Evolutionary conservation across 306 rosid species (phyloP), one percentile per base, ranked within the genome.

Genomic region (Quercus parvula): DNA sequence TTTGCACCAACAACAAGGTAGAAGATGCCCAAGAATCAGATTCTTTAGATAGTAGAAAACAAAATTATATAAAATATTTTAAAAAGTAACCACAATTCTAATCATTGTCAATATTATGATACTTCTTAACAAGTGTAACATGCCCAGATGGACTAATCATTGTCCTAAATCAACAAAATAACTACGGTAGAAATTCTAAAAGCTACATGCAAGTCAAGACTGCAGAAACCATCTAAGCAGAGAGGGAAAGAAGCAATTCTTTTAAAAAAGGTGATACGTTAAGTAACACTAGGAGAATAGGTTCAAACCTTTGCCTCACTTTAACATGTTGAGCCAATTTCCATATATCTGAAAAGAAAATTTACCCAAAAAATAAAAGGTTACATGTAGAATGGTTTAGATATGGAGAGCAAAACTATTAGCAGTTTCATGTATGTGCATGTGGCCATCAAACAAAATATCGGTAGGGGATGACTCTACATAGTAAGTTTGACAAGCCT

Each of bases 221-320:
- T 14, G 20, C 41, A 31, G 33, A 64, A 33, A 67, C 7, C 22
- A 28, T 30, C 41, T 30, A 63, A 30, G 51, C 15, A 2, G 1
- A 7, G 71, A 46, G 25, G 15, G 12, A n/a, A 10, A 9, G 14
- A 15, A 35, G 18, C 18, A 68, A 46, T 18, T 33, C 28, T 68
- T 3, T n/a, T 35, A 4, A 63, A 56, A 46, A 17, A 18, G 51
- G 41, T 38, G 14, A 30, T 19, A 62, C 1, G 35, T 54, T 66
- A 33, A 20, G 33, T 35, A 22, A 35, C 25, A 62, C 71, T 14
- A 79, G 15, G 44, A 56, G 62, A 83, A 73, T 62, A 56, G 66
- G 49, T 75, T 67, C 89, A 77, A 59, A 94, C 99, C 97, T 94
- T 81, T 94, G 99, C 85, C 99, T 92, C 76, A 92, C 95, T 94